These are phyloP conservation scores for Atkinsonella hypoxylon DNA, from an alignment of 2,329 filamentous ascomycete genomes.

Conservation along the genomic window DNA sequence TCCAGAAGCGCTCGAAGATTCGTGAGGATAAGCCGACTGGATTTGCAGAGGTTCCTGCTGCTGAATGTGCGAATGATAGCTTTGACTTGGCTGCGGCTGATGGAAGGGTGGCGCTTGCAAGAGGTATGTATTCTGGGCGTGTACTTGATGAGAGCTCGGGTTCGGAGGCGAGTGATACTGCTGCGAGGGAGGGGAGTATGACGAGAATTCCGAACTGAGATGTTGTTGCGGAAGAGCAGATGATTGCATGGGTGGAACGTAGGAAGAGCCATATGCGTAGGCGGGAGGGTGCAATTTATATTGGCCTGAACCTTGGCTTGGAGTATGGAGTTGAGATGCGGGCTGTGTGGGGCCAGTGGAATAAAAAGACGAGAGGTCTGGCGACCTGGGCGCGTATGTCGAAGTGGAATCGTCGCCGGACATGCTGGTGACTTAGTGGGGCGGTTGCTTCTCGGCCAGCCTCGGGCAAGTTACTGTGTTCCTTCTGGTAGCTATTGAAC, in stretches of 20 bases:
- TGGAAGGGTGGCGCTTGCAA: conserved; percentile 9
- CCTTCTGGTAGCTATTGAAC: no score
- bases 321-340: conserved; percentile 10
- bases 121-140: conserved; percentile 9
- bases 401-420: conserved; percentile 32
- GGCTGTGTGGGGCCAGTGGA: conserved; percentile 21
- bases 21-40: conserved; percentile 2
- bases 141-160: conserved; percentile 7
- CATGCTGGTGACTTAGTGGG: conserved; percentile 16
- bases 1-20: conserved; percentile 1
- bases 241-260: conserved; percentile 17
- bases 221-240: conserved; percentile 15
- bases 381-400: conserved; percentile 45
- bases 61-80: not conserved
- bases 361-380: conserved; percentile 46
- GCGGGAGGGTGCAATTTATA: conserved; percentile 22
- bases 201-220: conserved; percentile 13
- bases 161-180: conserved; percentile 13
- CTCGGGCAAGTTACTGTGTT: not conserved
- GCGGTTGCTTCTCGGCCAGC: not conserved
- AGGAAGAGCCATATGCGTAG: conserved; percentile 16
- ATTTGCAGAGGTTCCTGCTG: conserved; percentile 2
- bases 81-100: conserved; percentile 1
- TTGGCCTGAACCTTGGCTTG: conserved; percentile 14
- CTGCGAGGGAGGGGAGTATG: conserved; percentile 12